Conservation (phyloP, 495 filamentous ascomycete species). For the Penicillium parvum region DNA sequence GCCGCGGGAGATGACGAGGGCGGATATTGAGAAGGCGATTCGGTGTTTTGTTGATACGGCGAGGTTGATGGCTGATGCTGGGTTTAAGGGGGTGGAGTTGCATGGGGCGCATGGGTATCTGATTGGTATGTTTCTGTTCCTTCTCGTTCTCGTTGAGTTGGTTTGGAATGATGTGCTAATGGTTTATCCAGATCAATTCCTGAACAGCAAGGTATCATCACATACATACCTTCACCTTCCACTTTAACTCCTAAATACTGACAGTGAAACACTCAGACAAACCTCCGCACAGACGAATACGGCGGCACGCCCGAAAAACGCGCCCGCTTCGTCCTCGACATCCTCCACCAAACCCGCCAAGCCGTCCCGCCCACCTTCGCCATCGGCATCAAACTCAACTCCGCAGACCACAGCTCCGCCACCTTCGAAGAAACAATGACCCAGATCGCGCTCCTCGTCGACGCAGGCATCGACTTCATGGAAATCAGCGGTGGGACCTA, state of each 20-base stretch:
- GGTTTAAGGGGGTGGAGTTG: slow-evolving; percentile 54
- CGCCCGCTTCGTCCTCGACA: slow-evolving; percentile 45
- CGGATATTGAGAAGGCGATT: slow-evolving; percentile 47
- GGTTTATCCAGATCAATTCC: slow-evolving; percentile 34
- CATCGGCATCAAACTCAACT: slow-evolving; percentile 61
- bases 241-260: too few species aligned
- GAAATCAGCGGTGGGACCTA: slow-evolving; percentile 58
- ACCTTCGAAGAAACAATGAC: slow-evolving; percentile 47
- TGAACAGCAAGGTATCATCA: slow-evolving; percentile 33
- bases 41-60: slow-evolving; percentile 46
- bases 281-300: slow-evolving; percentile 45
- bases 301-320: slow-evolving; percentile 44
- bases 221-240: too few species aligned
- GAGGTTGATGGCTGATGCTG: slow-evolving; percentile 42
- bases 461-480: slow-evolving; percentile 57
- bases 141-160: neutral
- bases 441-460: slow-evolving; percentile 48
- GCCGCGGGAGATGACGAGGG: slow-evolving; percentile 44
- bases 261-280: slow-evolving; percentile 27
- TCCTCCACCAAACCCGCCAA: slow-evolving; percentile 37
- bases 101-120: slow-evolving; percentile 60
- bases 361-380: slow-evolving; percentile 46
- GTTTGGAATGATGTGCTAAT: slow-evolving; percentile 1
- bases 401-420: slow-evolving; percentile 48
- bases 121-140: slow-evolving; percentile 29